phyloP scores from a whole-genome alignment of 2,329 filamentous ascomycete species.

The Pseudomassariella vexata region DNA sequence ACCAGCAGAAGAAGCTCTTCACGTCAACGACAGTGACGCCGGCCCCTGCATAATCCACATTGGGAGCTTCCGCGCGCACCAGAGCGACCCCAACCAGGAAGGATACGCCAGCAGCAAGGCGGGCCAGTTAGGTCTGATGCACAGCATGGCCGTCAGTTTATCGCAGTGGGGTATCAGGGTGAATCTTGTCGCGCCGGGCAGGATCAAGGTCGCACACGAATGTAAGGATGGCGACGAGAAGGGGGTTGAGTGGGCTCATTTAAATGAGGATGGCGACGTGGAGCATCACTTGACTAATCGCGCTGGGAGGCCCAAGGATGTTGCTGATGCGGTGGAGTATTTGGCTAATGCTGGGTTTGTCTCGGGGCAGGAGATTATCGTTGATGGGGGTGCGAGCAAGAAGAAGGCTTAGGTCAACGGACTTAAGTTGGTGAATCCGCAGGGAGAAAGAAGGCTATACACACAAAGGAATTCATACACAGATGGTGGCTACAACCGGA shows the following conservation, averaged over 20 bases:
- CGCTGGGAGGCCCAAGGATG: slow-evolving; percentile 37
- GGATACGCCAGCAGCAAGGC: slow-evolving; percentile 38
- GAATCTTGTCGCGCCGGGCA: slow-evolving; percentile 36
- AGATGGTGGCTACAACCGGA: too few species aligned
- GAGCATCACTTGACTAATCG: slow-evolving; percentile 36
- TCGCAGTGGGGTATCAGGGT: slow-evolving; percentile 26
- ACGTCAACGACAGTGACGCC: slow-evolving; percentile 16
- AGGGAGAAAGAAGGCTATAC: too few species aligned
- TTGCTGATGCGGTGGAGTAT: slow-evolving; percentile 36
- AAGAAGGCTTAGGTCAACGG: slow-evolving; percentile 14
- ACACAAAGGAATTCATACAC: too few species aligned
- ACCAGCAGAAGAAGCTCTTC: slow-evolving; percentile 3
- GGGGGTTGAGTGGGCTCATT: slow-evolving; percentile 27
- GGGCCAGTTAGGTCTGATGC: slow-evolving; percentile 27
- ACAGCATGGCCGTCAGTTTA: slow-evolving; percentile 29
- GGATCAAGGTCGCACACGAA: slow-evolving; percentile 41
- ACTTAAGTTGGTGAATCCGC: too few species aligned
- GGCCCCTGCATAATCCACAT: slow-evolving; percentile 41
- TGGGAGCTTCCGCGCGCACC: slow-evolving; percentile 37
- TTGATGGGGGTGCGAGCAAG: slow-evolving; percentile 20
- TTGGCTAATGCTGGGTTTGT: slow-evolving; percentile 21
- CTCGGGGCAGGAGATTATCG: slow-evolving; percentile 20
- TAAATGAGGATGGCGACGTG: slow-evolving; percentile 29
- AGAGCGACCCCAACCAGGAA: slow-evolving; percentile 40
- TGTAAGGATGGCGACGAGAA: slow-evolving; percentile 36